phyloP scores from a whole-genome alignment of 2,329 filamentous ascomycete species.

The Apiospora rasikravindrae region DNA sequence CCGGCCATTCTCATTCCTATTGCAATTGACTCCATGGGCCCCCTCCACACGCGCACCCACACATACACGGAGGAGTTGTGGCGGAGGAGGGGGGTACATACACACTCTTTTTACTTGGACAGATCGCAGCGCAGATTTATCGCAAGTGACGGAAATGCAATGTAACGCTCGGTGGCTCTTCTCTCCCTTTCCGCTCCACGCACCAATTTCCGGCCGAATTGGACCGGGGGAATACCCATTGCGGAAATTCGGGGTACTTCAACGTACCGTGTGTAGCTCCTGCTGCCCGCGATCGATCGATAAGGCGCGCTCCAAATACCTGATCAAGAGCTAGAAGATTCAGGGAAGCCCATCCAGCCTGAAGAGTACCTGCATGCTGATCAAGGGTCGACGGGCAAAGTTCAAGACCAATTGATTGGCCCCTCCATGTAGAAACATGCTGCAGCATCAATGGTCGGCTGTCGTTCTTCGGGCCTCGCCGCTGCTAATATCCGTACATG shows the following conservation, averaged over 20 bases:
- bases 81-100: background rate
- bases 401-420: background rate
- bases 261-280: background rate
- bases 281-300: background rate
- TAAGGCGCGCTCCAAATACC: background rate
- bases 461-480: constrained; percentile 13
- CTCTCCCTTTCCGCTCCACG: background rate
- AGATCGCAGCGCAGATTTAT: constrained; percentile 15
- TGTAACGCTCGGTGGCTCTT: constrained; percentile 14
- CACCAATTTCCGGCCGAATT: constrained; percentile 16
- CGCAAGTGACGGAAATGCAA: constrained; percentile 15
- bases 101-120: background rate
- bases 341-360: background rate
- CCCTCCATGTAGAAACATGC: background rate
- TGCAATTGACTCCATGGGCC: background rate
- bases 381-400: background rate
- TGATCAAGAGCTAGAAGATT: background rate
- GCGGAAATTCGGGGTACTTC: constrained; percentile 14
- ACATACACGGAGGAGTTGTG: background rate
- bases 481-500: background rate
- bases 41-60: background rate
- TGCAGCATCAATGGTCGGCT: background rate
- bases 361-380: background rate
- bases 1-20: background rate
- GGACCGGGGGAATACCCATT: background rate